phyloP scores from a whole-genome alignment of 78 protist species.

The Chrysochromulina tobinii region DNA sequence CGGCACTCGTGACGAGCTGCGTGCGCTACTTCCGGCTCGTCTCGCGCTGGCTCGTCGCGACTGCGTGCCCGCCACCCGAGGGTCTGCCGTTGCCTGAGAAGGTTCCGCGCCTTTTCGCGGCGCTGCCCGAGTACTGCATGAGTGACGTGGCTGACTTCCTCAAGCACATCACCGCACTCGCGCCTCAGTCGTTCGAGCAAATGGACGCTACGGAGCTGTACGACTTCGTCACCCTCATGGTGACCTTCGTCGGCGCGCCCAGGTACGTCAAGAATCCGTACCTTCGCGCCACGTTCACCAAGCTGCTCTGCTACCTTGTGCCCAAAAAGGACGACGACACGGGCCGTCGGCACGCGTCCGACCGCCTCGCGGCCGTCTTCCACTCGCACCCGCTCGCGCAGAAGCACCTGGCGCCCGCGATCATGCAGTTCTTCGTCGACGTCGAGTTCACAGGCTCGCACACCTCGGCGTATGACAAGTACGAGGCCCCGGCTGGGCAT shows the following conservation, averaged over 20 bases:
- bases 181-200: neutral
- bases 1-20: neutral
- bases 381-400: constrained; percentile 24
- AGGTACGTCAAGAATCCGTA: constrained; percentile 46
- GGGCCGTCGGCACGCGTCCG: neutral
- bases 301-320: neutral
- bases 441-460: constrained; percentile 8
- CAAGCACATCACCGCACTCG: neutral
- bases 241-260: constrained; percentile 4
- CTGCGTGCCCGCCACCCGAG: neutral
- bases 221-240: constrained; percentile 11
- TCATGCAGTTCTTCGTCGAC: constrained; percentile 56
- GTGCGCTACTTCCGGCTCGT: neutral
- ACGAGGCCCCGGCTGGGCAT: too few relatives aligned
- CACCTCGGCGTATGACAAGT: constrained; percentile 51
- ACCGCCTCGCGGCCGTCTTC: neutral
- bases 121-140: neutral
- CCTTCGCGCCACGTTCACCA: constrained; percentile 49
- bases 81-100: neutral
- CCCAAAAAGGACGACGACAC: neutral
- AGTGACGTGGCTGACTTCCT: neutral
- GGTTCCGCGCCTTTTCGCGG: constrained; percentile 11
- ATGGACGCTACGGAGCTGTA: neutral
- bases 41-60: neutral
- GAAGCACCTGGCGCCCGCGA: constrained; percentile 16